phyloP scores from a whole-genome alignment of 164 flowering plant species.

The Pachysandra terminalis region DNA sequence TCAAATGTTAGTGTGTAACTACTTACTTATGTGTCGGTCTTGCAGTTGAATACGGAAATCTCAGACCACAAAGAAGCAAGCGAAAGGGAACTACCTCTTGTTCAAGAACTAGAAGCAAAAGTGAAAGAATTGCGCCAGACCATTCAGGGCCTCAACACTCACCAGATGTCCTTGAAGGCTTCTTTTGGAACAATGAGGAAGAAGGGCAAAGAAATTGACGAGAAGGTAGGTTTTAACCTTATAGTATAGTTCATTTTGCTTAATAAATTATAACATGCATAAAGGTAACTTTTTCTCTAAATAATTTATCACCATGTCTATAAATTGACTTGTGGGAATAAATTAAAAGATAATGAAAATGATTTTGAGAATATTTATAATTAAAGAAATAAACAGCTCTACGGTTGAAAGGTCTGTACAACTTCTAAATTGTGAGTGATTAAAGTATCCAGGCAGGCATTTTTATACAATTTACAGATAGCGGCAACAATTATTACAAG shows the following conservation, averaged over 20 bases:
- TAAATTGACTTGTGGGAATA: neutral
- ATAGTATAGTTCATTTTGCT: no score
- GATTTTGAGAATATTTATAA: neutral
- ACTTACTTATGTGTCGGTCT: conserved; percentile 2
- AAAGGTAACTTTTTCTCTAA: no score
- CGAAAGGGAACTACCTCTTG: conserved; percentile 65
- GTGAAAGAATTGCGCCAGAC: conserved; percentile 64
- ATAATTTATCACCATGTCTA: neutral
- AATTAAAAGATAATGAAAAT: neutral
- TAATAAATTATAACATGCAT: no score
- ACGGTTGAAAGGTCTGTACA: no score
- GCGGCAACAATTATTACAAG: no score
- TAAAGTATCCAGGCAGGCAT: no score
- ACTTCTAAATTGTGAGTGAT: no score
- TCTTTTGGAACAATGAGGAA: conserved; percentile 55
- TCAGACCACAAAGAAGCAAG: conserved; percentile 41
- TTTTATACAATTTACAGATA: no score
- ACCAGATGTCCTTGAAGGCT: conserved; percentile 61
- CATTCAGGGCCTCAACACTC: conserved; percentile 64
- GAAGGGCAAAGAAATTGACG: conserved; percentile 57
- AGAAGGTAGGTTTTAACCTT: conserved; percentile 38
- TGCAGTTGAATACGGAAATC: conserved; percentile 71
- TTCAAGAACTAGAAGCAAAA: conserved; percentile 60
- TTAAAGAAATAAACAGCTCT: neutral
- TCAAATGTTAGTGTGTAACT: neutral